These are phyloP conservation scores for Saccharomycopsis schoenii DNA, from an alignment of 805 yeast species.

Conservation along the genomic window DNA sequence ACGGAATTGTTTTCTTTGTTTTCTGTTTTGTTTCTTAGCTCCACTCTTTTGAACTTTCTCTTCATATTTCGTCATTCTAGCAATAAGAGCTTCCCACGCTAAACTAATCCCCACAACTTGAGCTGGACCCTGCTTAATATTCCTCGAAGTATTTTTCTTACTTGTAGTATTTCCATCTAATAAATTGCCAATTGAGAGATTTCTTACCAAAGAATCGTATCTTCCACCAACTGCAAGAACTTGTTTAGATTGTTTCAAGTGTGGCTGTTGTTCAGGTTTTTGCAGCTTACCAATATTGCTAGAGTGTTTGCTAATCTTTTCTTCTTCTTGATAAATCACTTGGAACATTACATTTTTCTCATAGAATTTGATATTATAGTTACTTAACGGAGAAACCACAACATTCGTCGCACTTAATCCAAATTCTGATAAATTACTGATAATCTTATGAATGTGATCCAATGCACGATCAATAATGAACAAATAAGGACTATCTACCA, in stretches of 20 bases:
- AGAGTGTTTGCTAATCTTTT: slow-evolving; percentile 4
- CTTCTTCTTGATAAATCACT: slow-evolving; percentile 58
- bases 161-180: slow-evolving; percentile 20
- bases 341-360: slow-evolving; percentile 82
- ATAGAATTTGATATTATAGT: slow-evolving; percentile 74
- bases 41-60: slow-evolving; percentile 26
- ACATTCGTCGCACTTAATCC: slow-evolving; percentile 46
- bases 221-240: slow-evolving; percentile 90
- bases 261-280: not conserved
- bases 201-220: slow-evolving; percentile 63
- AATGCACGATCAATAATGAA: slow-evolving; percentile 54
- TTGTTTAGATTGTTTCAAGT: slow-evolving; percentile 21
- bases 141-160: not conserved
- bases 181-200: slow-evolving; percentile 37
- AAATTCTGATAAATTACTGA: slow-evolving; percentile 42
- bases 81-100: slow-evolving; percentile 58
- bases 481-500: slow-evolving; percentile 65
- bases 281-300: not conserved
- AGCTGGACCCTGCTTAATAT: not conserved
- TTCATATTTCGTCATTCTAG: slow-evolving; percentile 39
- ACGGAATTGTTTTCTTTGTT: not conserved
- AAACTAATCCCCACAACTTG: slow-evolving; percentile 83
- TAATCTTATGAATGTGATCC: slow-evolving; percentile 49
- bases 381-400: slow-evolving; percentile 70
- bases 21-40: slow-evolving; percentile 7